Base-by-base conservation (phyloP, 345 rosid genomes). In the Balakata baccata region DNA sequence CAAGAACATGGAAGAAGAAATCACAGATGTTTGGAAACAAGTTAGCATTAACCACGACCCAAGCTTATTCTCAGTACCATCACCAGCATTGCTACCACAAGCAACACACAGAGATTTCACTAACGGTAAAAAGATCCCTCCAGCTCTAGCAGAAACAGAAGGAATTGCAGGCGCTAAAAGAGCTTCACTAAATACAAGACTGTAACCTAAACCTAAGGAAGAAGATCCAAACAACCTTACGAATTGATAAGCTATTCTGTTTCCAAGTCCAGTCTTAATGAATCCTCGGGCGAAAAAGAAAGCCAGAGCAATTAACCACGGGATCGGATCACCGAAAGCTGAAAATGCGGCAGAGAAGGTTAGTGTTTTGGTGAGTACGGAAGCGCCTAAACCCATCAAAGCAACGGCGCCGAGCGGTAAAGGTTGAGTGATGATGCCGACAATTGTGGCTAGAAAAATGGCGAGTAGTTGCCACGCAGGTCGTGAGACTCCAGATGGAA, bases 241-340 rank as follows among this genome's bases (percentile, higher is more conserved):
- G 75, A 96, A 96, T 45, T 96, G 99, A 85, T 90, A 96, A 0
- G 98, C 98, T 14, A 96, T 91, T 50, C 97, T 83, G 75, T 96
- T 96, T 5, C 99, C 99, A 4, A 96, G 87, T 6, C 97, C 99
- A 22, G 99, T 96, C 41, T 93, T 96, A 80, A 96, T 91, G 81
- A 96, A 96, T 1, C 99, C 99, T 0, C 97, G 94, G 12, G 99
- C 97, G 79, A 96, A 96, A 86, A 96, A 96, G 89, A 96, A 96
- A 14, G 99, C 99, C 71, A 96, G 97, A 7, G 99, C 99, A 49
- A 96, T 96, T 6, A 93, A 89, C 98, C 99, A 96, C 0, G 99
- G 99, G 82, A 93, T 96, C 0, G 98, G 99, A 58, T 96, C 99
- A 0, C 97, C 98, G 70, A 96, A 96, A 37, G 98, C 95, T 10